Conservation (phyloP, 2,329 filamentous ascomycete genomes). For the Trichocomaceae sp. region DNA sequence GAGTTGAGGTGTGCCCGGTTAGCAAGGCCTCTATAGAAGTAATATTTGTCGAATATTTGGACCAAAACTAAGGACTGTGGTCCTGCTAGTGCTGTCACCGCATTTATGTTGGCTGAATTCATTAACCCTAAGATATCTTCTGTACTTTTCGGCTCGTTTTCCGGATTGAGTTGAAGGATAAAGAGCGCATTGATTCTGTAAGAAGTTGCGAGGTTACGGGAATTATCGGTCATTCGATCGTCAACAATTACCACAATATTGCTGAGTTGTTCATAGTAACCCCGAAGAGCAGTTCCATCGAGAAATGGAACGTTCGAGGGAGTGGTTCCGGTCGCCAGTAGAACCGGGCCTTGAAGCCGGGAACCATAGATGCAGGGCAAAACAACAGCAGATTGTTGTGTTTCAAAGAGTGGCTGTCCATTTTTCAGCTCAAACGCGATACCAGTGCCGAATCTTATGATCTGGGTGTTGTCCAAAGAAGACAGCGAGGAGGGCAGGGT, state of each 20-base stretch:
- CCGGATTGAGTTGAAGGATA: conserved; percentile 14
- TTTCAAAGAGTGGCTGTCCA: not conserved
- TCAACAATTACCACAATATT: conserved; percentile 22
- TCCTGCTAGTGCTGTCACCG: conserved; percentile 11
- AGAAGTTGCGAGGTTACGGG: conserved; percentile 22
- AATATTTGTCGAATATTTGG: conserved; percentile 9
- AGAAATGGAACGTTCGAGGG: conserved; percentile 8
- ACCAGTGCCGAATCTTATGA: conserved; percentile 3
- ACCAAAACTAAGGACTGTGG: conserved; percentile 5
- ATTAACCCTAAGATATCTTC: conserved; percentile 5
- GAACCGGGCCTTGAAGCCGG: conserved; percentile 8
- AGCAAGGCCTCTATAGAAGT: conserved; percentile 10
- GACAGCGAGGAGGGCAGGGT: not conserved
- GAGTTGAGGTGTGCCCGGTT: conserved; percentile 7
- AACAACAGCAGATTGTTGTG: conserved; percentile 1
- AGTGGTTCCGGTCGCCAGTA: conserved; percentile 5
- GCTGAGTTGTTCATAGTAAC: conserved; percentile 1
- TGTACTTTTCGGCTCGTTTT: not conserved
- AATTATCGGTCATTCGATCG: conserved; percentile 27
- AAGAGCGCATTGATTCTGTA: conserved; percentile 25
- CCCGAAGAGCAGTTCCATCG: not conserved
- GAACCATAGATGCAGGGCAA: conserved; percentile 9
- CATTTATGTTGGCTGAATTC: conserved; percentile 11
- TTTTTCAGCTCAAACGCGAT: not conserved
- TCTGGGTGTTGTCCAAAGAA: not conserved